Conservation (phyloP, 768 basidiomycete genomes). For the Myochromella boudieri region DNA sequence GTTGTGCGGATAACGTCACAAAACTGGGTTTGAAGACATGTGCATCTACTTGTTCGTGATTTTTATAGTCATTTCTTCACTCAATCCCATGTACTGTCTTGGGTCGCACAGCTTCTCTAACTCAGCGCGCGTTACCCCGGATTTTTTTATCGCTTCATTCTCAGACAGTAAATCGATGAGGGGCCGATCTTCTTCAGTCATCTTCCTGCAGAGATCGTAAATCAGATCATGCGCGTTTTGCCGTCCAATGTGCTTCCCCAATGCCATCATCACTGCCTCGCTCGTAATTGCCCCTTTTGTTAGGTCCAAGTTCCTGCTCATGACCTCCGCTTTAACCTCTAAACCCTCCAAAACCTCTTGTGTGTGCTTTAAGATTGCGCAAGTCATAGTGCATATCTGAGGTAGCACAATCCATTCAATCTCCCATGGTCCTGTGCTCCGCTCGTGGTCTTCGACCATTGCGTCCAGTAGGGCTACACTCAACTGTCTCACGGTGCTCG, state of each 20-base stretch:
- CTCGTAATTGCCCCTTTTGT: slow-evolving; percentile 41
- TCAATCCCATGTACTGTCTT: slow-evolving; percentile 36
- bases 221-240: slow-evolving; percentile 45
- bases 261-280: slow-evolving; percentile 49
- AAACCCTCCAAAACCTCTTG: slow-evolving; percentile 34
- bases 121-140: slow-evolving; percentile 24
- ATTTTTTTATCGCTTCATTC: slow-evolving; percentile 24
- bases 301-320: slow-evolving; percentile 37
- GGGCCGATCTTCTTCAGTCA: slow-evolving; percentile 22
- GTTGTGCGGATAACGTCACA: too few relatives aligned
- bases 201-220: slow-evolving; percentile 38
- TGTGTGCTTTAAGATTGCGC: slow-evolving; percentile 38
- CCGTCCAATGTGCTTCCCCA: slow-evolving; percentile 40
- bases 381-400: slow-evolving; percentile 42
- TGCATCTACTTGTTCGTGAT: slow-evolving; percentile 15
- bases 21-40: too few relatives aligned
- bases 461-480: slow-evolving; percentile 40
- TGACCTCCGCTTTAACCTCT: slow-evolving; percentile 38
- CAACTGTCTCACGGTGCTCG: slow-evolving; percentile 39
- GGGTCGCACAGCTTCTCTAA: slow-evolving; percentile 37
- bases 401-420: slow-evolving; percentile 51
- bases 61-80: slow-evolving; percentile 28
- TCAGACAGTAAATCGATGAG: slow-evolving; percentile 32
- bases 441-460: slow-evolving; percentile 49
- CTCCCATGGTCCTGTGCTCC: slow-evolving; percentile 49